Evolutionary conservation across 2,329 filamentous ascomycete genomes (phyloP).

Genomic region (Trichoderma sp.): DNA sequence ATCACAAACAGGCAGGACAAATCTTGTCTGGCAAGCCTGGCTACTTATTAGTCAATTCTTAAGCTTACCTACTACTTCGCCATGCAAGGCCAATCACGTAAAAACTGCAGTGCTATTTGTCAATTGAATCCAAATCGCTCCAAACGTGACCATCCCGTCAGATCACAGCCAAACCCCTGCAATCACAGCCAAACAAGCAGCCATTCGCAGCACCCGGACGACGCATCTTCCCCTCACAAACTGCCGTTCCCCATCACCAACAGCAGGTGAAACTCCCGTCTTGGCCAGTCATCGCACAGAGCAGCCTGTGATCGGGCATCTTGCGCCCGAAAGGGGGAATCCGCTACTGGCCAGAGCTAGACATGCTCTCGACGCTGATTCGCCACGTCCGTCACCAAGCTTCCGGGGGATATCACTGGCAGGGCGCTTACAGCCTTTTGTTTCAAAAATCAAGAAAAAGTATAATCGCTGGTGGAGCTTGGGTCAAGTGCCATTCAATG

Average conservation of each 20-base stretch:
- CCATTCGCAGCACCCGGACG: not conserved
- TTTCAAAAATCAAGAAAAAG: not conserved
- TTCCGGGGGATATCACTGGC: constrained; percentile 7
- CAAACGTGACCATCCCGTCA: not conserved
- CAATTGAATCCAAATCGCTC: not conserved
- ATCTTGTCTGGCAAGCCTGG: not conserved
- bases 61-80: not conserved
- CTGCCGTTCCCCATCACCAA: not conserved
- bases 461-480: not conserved
- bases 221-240: not conserved
- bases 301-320: not conserved
- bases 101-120: not conserved
- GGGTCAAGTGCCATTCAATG: constrained; percentile 3
- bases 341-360: constrained; percentile 1
- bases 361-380: constrained; percentile 3
- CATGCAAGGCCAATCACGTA: not conserved
- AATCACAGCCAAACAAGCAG: not conserved
- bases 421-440: constrained; percentile 9
- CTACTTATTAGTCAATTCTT: not conserved
- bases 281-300: not conserved
- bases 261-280: not conserved
- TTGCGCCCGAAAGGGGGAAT: not conserved
- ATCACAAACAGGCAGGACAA: not conserved
- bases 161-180: not conserved
- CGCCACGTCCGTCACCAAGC: not conserved